Percentiles rank a stretch among this genome's conserved stretches.
phyloP scores from a whole-genome alignment of 2,329 filamentous ascomycete species.

The Talaromyces funiculosus region DNA sequence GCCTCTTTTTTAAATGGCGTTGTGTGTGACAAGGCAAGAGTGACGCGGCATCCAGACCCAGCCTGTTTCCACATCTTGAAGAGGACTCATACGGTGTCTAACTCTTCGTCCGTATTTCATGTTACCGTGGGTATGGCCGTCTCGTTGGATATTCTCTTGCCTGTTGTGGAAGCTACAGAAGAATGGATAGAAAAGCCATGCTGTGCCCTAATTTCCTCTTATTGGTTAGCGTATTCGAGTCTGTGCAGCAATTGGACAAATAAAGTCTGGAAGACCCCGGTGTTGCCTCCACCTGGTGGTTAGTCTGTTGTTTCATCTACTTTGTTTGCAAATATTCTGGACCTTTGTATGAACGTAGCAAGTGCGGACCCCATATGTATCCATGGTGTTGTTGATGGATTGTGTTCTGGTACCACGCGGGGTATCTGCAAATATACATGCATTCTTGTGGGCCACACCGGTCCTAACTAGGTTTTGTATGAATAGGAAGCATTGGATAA shows the following conservation, averaged over 20 bases:
- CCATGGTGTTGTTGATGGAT: not conserved
- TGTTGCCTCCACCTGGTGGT: not conserved
- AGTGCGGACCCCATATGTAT: too few species aligned
- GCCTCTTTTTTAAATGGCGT: constrained; percentile 6
- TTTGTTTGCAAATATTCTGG: not conserved
- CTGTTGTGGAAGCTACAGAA: not conserved
- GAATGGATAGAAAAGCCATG: not conserved
- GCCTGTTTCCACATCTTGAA: not conserved
- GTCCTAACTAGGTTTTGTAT: not conserved
- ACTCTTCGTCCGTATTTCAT: not conserved
- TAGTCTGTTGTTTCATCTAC: not conserved
- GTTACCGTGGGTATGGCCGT: not conserved
- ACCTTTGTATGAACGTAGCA: too few species aligned
- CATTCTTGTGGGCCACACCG: not conserved
- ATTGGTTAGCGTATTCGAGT: not conserved
- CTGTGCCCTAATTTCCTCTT: not conserved
- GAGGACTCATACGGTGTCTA: not conserved
- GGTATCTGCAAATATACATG: not conserved
- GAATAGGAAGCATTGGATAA: not conserved
- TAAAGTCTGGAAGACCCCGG: not conserved
- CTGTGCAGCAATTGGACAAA: not conserved
- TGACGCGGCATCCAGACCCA: not conserved
- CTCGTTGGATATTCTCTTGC: not conserved
- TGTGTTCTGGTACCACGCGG: not conserved
- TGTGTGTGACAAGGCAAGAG: not conserved